phyloP scores from a whole-genome alignment of 139 green algal genomes.

The Volvox reticuliferus region DNA sequence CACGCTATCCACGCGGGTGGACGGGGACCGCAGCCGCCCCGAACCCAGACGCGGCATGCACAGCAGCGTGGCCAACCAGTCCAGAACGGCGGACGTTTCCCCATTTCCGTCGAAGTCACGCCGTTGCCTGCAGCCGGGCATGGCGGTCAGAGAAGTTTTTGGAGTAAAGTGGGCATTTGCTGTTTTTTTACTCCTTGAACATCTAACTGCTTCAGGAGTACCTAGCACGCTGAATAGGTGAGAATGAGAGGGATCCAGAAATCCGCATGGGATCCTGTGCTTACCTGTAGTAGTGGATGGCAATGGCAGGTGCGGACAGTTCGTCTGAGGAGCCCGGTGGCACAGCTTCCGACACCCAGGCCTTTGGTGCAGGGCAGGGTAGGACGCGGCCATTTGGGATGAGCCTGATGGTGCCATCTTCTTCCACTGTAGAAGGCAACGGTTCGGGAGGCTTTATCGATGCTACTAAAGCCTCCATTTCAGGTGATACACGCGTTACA shows the following conservation, averaged over 20 bases:
- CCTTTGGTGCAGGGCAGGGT: not conserved
- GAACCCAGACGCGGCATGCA: slow-evolving; percentile 12
- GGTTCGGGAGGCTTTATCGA: not conserved
- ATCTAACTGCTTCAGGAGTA: too few species aligned
- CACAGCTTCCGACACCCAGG: slow-evolving; percentile 9
- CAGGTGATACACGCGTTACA: not conserved
- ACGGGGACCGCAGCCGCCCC: not conserved
- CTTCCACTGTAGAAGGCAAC: not conserved
- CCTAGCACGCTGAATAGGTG: too few species aligned
- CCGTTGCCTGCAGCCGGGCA: not conserved
- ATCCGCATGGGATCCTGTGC: not conserved
- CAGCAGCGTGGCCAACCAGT: not conserved
- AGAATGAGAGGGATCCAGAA: too few species aligned
- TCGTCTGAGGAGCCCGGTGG: not conserved
- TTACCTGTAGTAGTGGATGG: not conserved
- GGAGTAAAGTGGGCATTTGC: too few species aligned
- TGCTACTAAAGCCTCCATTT: not conserved
- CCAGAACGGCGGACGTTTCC: not conserved
- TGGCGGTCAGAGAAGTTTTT: too few species aligned
- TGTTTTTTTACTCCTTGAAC: too few species aligned
- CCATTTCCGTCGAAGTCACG: not conserved
- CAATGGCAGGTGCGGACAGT: not conserved
- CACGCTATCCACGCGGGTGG: not conserved
- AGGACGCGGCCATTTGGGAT: not conserved
- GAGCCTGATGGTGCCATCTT: not conserved